Evolutionary conservation across 345 rosid genomes (phyloP).

Genomic region (Erucastrum elatum): DNA sequence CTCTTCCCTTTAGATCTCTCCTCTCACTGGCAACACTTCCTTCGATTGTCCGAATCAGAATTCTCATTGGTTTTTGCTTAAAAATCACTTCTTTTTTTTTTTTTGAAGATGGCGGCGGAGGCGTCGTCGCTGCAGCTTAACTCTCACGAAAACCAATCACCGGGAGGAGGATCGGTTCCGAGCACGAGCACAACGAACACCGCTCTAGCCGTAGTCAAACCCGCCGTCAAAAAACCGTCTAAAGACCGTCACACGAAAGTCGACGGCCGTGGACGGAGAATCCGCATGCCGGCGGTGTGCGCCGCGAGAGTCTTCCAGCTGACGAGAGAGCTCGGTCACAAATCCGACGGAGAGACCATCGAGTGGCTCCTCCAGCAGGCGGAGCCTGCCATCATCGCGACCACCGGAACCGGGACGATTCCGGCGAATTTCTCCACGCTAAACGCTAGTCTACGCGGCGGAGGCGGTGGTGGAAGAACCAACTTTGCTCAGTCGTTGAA

Average conservation of each 20-base stretch:
- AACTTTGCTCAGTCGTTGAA: slow-evolving; percentile 58
- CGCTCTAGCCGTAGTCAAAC: slow-evolving; percentile 31
- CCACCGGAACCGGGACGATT: slow-evolving; percentile 83
- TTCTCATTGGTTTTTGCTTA: slow-evolving; percentile 14
- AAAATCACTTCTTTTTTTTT: neutral
- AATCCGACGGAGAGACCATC: slow-evolving; percentile 83
- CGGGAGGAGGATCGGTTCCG: slow-evolving; percentile 42
- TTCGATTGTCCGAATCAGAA: neutral
- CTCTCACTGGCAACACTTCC: slow-evolving; percentile 6
- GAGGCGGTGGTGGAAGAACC: slow-evolving; percentile 58
- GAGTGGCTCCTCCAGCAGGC: slow-evolving; percentile 89
- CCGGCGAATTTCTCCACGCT: slow-evolving; percentile 85
- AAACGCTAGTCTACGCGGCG: slow-evolving; percentile 65
- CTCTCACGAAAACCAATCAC: slow-evolving; percentile 41
- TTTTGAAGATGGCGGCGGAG: slow-evolving; percentile 28
- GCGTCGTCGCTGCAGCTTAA: slow-evolving; percentile 40
- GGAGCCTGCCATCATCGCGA: slow-evolving; percentile 69
- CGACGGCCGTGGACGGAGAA: slow-evolving; percentile 82
- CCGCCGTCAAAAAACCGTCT: slow-evolving; percentile 57
- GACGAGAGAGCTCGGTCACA: slow-evolving; percentile 72
- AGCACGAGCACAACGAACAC: slow-evolving; percentile 31
- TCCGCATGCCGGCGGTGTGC: slow-evolving; percentile 84
- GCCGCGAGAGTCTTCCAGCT: slow-evolving; percentile 86
- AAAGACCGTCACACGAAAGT: slow-evolving; percentile 87
- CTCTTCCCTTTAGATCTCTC: slow-evolving; percentile 32